These are phyloP conservation scores for Tritrichomonas musculus DNA, from an alignment of 208 protist genomes.

Conservation along the genomic window DNA sequence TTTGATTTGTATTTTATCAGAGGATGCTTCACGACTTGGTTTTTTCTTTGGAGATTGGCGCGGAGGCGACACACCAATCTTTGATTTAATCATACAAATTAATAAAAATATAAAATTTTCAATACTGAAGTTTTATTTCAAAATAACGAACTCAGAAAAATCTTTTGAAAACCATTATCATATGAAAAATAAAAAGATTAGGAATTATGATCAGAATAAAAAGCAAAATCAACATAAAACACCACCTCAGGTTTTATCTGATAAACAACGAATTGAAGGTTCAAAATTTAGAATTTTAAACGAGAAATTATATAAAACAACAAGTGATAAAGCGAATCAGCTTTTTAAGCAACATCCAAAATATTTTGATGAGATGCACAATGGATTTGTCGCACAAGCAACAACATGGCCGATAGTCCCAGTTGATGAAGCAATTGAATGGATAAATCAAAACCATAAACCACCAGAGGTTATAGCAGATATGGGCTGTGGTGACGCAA, in stretches of 20 bases:
- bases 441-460: background rate
- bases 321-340: conserved; percentile 22
- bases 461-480: conserved; percentile 32
- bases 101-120: no score
- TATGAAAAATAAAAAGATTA: background rate
- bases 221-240: background rate
- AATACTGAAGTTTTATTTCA: no score
- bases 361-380: conserved; percentile 42
- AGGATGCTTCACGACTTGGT: no score
- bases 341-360: conserved; percentile 40
- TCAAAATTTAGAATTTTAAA: conserved; percentile 48
- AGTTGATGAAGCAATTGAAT: conserved; percentile 40
- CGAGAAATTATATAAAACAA: conserved; percentile 45
- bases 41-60: no score
- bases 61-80: no score
- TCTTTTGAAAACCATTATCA: no score
- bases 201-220: background rate
- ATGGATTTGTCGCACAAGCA: conserved; percentile 39
- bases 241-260: background rate
- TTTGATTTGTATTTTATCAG: no score
- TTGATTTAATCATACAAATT: no score
- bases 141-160: no score
- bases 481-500: conserved; percentile 48
- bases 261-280: conserved; percentile 30
- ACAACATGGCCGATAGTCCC: conserved; percentile 45